Conservation (phyloP, 176 grass and related monocot species). For the Oryza meridionalis region DNA sequence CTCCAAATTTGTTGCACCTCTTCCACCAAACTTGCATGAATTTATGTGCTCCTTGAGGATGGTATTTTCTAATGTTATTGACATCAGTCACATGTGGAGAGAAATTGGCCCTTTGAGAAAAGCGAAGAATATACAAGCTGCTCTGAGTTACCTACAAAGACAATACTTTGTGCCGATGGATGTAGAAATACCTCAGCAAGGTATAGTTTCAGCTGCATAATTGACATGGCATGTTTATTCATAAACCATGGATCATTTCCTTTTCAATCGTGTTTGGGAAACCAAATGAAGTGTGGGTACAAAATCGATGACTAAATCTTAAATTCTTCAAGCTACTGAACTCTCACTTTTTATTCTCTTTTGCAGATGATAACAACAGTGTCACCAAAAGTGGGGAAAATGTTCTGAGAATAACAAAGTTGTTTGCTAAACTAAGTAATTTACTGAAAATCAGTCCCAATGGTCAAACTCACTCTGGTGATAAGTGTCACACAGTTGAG, state of each 20-base stretch:
- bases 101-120: slow-evolving; percentile 82
- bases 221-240: slow-evolving; percentile 8
- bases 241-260: slow-evolving; percentile 20
- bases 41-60: slow-evolving; percentile 89
- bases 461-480: slow-evolving; percentile 27
- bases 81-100: slow-evolving; percentile 83
- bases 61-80: slow-evolving; percentile 80
- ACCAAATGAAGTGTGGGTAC: slow-evolving; percentile 1
- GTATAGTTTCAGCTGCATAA: slow-evolving; percentile 50
- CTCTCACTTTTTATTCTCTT: slow-evolving; percentile 18
- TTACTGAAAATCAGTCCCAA: slow-evolving; percentile 58
- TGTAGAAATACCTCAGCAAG: slow-evolving; percentile 72
- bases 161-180: slow-evolving; percentile 74
- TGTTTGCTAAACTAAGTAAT: slow-evolving; percentile 76
- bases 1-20: slow-evolving; percentile 79
- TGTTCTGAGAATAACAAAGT: slow-evolving; percentile 72
- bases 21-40: slow-evolving; percentile 66
- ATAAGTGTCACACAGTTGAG: slow-evolving; percentile 54
- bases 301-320: slow-evolving; percentile 14
- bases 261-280: slow-evolving; percentile 18
- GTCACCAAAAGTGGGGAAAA: slow-evolving; percentile 66
- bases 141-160: slow-evolving; percentile 73
- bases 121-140: slow-evolving; percentile 72
- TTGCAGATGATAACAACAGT: slow-evolving; percentile 53
- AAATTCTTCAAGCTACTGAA: not conserved